phyloP scores from a whole-genome alignment of 495 filamentous ascomycete genomes.

The Aspergillus incahuasiensis region DNA sequence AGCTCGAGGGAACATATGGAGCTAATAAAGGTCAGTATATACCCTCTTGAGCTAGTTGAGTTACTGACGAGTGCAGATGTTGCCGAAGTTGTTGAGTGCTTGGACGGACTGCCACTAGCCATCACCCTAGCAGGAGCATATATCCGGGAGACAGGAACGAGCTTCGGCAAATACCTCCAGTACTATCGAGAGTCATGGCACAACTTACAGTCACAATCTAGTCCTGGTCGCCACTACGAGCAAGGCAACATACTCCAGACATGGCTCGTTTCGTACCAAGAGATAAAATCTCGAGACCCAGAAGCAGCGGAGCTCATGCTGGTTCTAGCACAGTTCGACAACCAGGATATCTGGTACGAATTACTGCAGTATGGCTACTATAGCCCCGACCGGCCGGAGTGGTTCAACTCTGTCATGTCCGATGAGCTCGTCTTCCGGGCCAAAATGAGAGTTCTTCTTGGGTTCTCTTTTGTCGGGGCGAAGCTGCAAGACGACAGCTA shows the following conservation, averaged over 20 bases:
- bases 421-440: conserved; percentile 27
- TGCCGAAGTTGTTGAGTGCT: conserved; percentile 19
- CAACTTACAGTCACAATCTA: conserved; percentile 27
- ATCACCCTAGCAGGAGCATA: conserved; percentile 40
- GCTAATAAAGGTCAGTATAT: background rate
- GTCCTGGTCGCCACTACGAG: conserved; percentile 26
- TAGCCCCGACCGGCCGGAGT: conserved; percentile 19
- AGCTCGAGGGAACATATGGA: background rate
- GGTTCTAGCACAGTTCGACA: conserved; percentile 45
- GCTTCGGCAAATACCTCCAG: conserved; percentile 31
- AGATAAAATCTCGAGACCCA: conserved; percentile 20
- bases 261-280: conserved; percentile 41
- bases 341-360: conserved; percentile 49
- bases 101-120: conserved; percentile 42
- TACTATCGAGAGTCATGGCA: conserved; percentile 39
- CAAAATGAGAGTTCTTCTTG: conserved; percentile 21
- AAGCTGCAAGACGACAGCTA: background rate
- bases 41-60: background rate
- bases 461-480: background rate
- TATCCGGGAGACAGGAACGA: conserved; percentile 33
- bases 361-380: conserved; percentile 23
- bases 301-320: conserved; percentile 36
- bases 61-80: conserved; percentile 21
- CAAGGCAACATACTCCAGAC: conserved; percentile 40
- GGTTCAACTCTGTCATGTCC: conserved; percentile 25